Evolutionary conservation across 2,329 filamentous ascomycete species (phyloP), one percentile per base, ranked within the genome.

Genomic region (Sporothrix mexicana): DNA sequence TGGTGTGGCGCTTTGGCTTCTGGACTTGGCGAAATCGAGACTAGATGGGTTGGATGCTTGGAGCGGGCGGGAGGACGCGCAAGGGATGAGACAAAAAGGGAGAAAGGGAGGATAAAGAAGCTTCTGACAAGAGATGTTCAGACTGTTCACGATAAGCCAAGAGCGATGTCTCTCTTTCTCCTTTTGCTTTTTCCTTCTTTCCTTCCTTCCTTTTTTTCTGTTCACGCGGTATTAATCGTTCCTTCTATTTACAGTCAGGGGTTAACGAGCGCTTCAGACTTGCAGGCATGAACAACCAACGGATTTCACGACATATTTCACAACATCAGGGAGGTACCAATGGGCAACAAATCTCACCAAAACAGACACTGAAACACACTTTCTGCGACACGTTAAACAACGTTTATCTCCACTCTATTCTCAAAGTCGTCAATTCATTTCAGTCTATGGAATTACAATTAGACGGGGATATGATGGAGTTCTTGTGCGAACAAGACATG

Each of bases 401-500:
- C 20, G 51, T 12, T 55, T 51, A 7, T 23, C 51, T 25, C 13
- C 9, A 55, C 8, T 51, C 15, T 45, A 2, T n/a, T 53, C 7
- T 64, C 9, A 12, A 45, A 53, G 30, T 43, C 36, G 17, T 69
- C 49, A 43, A 69, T 57, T 69, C 49, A 43, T 57, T 17, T 15
- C 43, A 7, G 62, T 66, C 62, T 66, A 66, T 45, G 20, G 43
- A 49, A 49, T 49, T 66, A 49, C 6, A 66, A 66, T 49, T n/a
- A n/a, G 23, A 43, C 49, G 30, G 36, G 51, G 23, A 55, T 15
- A 66, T 10, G 43, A 43, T 23, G n/a, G 15, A 30, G 61, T 66
- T 13, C 62, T 66, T 70, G 68, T 70, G 41, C 6, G 3, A 64
- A 61, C 68, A 49, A 70, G 55, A 30, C 15, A 49, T 70, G 68